Conservation (phyloP, 2,329 filamentous ascomycete genomes). For the Neobulgaria alba region DNA sequence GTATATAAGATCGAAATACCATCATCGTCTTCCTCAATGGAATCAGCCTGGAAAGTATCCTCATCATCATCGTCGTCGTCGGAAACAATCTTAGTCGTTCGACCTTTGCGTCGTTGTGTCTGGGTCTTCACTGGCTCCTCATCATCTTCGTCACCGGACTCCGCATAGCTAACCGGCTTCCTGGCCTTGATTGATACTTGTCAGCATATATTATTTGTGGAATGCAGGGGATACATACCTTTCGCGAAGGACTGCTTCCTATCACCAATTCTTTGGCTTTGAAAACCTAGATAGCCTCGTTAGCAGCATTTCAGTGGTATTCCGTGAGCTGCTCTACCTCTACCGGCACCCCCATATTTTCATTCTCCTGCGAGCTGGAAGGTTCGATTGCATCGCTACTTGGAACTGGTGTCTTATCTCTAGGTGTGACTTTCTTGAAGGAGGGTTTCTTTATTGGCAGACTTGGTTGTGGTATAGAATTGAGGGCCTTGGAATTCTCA, state of each 20-base stretch:
- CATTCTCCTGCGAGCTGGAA: slow-evolving; percentile 60
- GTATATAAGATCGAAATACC: slow-evolving; percentile 33
- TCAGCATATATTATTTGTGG: not conserved
- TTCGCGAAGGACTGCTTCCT: slow-evolving; percentile 68
- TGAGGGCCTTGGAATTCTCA: slow-evolving; percentile 29
- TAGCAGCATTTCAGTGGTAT: slow-evolving; percentile 36
- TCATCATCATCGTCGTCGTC: slow-evolving; percentile 58
- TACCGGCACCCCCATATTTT: slow-evolving; percentile 31
- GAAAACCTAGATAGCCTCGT: slow-evolving; percentile 36
- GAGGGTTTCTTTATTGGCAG: slow-evolving; percentile 34
- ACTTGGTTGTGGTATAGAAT: slow-evolving; percentile 26
- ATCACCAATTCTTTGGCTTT: slow-evolving; percentile 32
- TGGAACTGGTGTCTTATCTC: slow-evolving; percentile 60
- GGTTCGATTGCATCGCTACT: slow-evolving; percentile 70
- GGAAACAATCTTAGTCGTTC: slow-evolving; percentile 48
- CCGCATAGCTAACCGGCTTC: slow-evolving; percentile 70
- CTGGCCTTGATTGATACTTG: slow-evolving; percentile 37
- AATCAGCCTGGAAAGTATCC: slow-evolving; percentile 55
- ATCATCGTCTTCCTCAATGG: slow-evolving; percentile 45
- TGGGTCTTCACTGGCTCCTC: slow-evolving; percentile 33
- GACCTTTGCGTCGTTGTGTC: slow-evolving; percentile 30
- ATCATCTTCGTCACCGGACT: slow-evolving; percentile 69
- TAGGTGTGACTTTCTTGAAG: slow-evolving; percentile 22
- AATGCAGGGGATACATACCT: slow-evolving; percentile 43
- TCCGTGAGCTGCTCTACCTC: slow-evolving; percentile 45